Base-by-base conservation (phyloP, 306 rosid genomes). In the Citrullus mucosospermus region DNA sequence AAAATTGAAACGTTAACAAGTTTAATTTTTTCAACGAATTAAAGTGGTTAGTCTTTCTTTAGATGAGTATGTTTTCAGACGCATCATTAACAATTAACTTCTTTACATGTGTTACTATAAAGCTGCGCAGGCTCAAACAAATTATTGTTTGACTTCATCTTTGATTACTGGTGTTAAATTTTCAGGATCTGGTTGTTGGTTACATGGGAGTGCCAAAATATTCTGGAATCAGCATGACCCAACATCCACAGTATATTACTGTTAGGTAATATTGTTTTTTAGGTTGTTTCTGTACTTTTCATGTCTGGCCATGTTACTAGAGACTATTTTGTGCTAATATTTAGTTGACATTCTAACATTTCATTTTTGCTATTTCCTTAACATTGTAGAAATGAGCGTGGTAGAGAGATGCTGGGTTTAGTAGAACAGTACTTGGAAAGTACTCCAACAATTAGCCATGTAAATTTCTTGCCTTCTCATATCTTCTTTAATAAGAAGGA, bases 141-240 rank as follows among this genome's bases (percentile, higher is more conserved):
- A 72, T 4, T 51, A 30, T 48, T 73, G 48, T 51, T 73, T 30
- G 8, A 71, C 43, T 13, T 30, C 38, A 50, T 71, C 59, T 46
- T 72, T 48, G 77, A 46, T 54, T 28, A 25, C 50, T 72, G 15
- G 20, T 48, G 25, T 0, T 65, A 20, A 48, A 54, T 28, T 41
- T 82, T 80, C 88, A 94, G 98, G 98, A 94, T 79, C 83, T 94
- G 44, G 98, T 94, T 32, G 95, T 94, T 78, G 98, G 98, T 80
- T 92, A 94, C 80, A 94, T 94, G 98, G 97, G 98, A 3, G 98
- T 94, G 75, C 98, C 98, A 22, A 94, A 94, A 83, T 94, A 90
- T 85, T 83, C 96, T 28, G 97, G 96, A 84, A 66, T 90, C 82
- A 87, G 96, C 88, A 94, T 94, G 98, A 84, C 95, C 32, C 96